Conservation (phyloP, 2,329 filamentous ascomycete species). For the Orbilia ellipsospora region DNA sequence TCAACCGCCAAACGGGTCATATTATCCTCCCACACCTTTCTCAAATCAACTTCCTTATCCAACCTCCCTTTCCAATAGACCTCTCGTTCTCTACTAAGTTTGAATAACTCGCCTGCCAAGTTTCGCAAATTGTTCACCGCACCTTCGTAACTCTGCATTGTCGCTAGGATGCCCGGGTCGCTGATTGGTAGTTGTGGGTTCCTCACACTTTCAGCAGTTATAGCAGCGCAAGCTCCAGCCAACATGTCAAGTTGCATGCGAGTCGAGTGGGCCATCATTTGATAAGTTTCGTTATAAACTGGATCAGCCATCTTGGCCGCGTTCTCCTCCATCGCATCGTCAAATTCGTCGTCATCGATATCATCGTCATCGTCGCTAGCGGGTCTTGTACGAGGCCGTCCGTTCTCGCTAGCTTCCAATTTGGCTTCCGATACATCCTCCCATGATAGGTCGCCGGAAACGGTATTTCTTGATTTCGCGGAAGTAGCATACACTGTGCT, state of each 20-base stretch:
- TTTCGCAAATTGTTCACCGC: conserved; percentile 88
- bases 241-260: conserved; percentile 92
- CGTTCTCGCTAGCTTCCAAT: conserved; percentile 45
- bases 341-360: conserved; percentile 71
- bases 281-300: conserved; percentile 89
- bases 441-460: conserved; percentile 50
- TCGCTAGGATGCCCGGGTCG: conserved; percentile 79
- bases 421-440: conserved; percentile 51
- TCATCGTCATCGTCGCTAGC: conserved; percentile 59
- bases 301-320: conserved; percentile 76
- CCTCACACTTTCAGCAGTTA: conserved; percentile 76
- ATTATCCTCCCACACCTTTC: conserved; percentile 98
- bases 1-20: conserved; percentile 97
- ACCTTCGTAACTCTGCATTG: conserved; percentile 84
- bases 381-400: conserved; percentile 34
- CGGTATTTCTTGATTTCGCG: conserved; percentile 40
- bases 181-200: conserved; percentile 79
- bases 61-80: conserved; percentile 96
- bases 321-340: conserved; percentile 79
- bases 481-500: conserved; percentile 43
- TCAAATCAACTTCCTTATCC: conserved; percentile 88
- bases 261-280: conserved; percentile 95
- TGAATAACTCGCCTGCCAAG: conserved; percentile 84
- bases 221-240: conserved; percentile 82
- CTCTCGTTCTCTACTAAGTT: conserved; percentile 93